Evolutionary conservation across 768 basidiomycete genomes (phyloP).

Genomic region (Lyophyllum semitale): DNA sequence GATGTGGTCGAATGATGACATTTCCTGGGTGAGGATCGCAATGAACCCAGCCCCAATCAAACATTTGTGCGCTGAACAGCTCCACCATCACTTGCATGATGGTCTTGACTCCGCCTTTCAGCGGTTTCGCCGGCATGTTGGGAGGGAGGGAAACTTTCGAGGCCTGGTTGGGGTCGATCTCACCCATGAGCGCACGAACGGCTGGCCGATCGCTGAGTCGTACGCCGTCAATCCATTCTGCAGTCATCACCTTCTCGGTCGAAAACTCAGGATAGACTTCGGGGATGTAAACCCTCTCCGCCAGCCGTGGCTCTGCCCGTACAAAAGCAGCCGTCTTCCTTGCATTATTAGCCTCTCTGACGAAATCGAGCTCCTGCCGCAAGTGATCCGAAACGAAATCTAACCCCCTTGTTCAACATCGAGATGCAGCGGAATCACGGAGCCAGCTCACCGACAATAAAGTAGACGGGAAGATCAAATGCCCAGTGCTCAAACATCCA

Average conservation of each 20-base stretch:
- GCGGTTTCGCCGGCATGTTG: slow-evolving; percentile 32
- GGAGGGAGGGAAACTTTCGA: slow-evolving; percentile 22
- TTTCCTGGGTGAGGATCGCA: slow-evolving; percentile 82
- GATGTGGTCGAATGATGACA: slow-evolving; percentile 68
- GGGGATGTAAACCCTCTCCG: slow-evolving; percentile 77
- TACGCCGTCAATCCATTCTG: slow-evolving; percentile 84
- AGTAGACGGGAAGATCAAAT: slow-evolving; percentile 86
- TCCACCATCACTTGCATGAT: slow-evolving; percentile 89
- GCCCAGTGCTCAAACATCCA: slow-evolving; percentile 78
- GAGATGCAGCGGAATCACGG: neutral
- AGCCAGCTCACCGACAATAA: slow-evolving; percentile 61
- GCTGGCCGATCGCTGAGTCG: slow-evolving; percentile 66
- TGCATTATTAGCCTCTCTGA: slow-evolving; percentile 79
- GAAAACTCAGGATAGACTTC: slow-evolving; percentile 70
- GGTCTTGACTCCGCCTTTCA: slow-evolving; percentile 61
- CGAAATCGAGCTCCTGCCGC: slow-evolving; percentile 81
- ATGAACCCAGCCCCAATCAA: slow-evolving; percentile 89
- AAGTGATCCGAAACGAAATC: slow-evolving; percentile 83
- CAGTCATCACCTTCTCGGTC: slow-evolving; percentile 77
- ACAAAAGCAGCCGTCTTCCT: slow-evolving; percentile 67
- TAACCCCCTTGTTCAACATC: slow-evolving; percentile 20
- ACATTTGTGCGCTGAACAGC: slow-evolving; percentile 87
- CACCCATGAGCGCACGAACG: slow-evolving; percentile 62
- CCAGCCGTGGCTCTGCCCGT: slow-evolving; percentile 67
- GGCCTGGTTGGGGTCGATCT: slow-evolving; percentile 23